A percentile compares a stretch with the other conserved stretches of the same genome.
Evolutionary conservation across 352 stramenopile species (phyloP).

Genomic region (Aphanomyces invadans): DNA sequence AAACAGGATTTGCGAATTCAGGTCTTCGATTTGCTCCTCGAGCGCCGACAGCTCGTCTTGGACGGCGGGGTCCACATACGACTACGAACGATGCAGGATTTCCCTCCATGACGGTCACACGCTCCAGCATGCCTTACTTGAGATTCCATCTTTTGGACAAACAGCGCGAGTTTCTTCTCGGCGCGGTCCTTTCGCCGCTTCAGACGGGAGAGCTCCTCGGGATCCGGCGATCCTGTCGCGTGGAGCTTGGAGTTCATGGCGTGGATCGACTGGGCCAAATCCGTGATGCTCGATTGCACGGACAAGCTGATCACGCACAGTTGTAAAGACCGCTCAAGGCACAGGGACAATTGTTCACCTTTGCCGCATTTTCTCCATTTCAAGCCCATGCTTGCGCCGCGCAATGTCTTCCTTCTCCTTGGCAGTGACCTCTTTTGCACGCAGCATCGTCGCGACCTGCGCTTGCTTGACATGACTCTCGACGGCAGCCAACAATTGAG

Average conservation of each 20-base stretch:
- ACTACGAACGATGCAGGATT: slow-evolving; percentile 39
- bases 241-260: slow-evolving; percentile 59
- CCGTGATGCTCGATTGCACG: slow-evolving; percentile 65
- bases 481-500: slow-evolving; percentile 26
- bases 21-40: slow-evolving; percentile 66
- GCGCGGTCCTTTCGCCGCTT: slow-evolving; percentile 60
- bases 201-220: slow-evolving; percentile 58
- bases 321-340: not conserved
- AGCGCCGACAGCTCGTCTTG: slow-evolving; percentile 65
- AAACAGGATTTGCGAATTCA: slow-evolving; percentile 75
- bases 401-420: slow-evolving; percentile 47
- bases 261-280: slow-evolving; percentile 52
- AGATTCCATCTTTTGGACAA: slow-evolving; percentile 21
- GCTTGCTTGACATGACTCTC: slow-evolving; percentile 47
- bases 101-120: too few species aligned
- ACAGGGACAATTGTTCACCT: too few species aligned
- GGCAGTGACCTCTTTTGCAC: slow-evolving; percentile 56
- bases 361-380: slow-evolving; percentile 76
- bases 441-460: slow-evolving; percentile 54
- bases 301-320: slow-evolving; percentile 32
- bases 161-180: slow-evolving; percentile 46
- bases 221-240: slow-evolving; percentile 37
- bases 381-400: slow-evolving; percentile 52
- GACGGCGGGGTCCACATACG: slow-evolving; percentile 51
- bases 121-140: too few species aligned